Percentiles rank a stretch among this genome's conserved stretches.
phyloP scores from a whole-genome alignment of 805 yeast genomes.

The Pichia insulana region DNA sequence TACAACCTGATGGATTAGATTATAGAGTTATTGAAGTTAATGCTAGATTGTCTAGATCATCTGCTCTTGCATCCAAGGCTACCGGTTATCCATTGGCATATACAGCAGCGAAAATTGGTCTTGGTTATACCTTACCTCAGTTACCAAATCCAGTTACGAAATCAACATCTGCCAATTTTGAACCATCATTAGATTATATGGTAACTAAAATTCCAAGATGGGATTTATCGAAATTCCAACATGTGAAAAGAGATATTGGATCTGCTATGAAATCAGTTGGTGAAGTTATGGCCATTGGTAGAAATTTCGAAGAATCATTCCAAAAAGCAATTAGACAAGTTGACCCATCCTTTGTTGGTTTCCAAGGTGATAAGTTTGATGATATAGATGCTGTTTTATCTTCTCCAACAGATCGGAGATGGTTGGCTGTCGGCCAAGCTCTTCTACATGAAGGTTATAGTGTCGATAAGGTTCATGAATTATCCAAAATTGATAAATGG shows the following conservation, averaged over 20 bases:
- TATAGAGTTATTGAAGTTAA: constrained; percentile 96
- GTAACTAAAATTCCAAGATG: constrained; percentile 97
- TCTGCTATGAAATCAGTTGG: constrained; percentile 98
- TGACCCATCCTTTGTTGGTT: constrained; percentile 83
- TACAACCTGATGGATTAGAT: constrained; percentile 92
- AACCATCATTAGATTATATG: constrained; percentile 93
- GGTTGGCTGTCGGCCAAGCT: constrained; percentile 98
- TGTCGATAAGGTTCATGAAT: constrained; percentile 86
- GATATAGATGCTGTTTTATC: constrained; percentile 68
- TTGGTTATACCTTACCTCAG: constrained; percentile 91
- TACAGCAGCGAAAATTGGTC: constrained; percentile 95
- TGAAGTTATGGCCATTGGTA: constrained; percentile 98
- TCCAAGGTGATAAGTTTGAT: constrained; percentile 79
- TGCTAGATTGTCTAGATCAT: constrained; percentile 93
- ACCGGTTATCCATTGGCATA: constrained; percentile 98
- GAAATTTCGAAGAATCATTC: constrained; percentile 94
- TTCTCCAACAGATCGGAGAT: constrained; percentile 91
- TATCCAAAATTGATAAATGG: constrained; percentile 93
- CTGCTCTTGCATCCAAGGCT: constrained; percentile 97
- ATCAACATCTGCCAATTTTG: constrained; percentile 93
- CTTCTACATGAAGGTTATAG: constrained; percentile 82
- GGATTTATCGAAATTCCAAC: constrained; percentile 94
- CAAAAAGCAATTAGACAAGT: constrained; percentile 96
- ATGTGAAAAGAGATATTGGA: constrained; percentile 88
- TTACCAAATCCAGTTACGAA: constrained; percentile 94